phyloP scores from a whole-genome alignment of 257 asterid species.

The Rauvolfia tetraphylla region DNA sequence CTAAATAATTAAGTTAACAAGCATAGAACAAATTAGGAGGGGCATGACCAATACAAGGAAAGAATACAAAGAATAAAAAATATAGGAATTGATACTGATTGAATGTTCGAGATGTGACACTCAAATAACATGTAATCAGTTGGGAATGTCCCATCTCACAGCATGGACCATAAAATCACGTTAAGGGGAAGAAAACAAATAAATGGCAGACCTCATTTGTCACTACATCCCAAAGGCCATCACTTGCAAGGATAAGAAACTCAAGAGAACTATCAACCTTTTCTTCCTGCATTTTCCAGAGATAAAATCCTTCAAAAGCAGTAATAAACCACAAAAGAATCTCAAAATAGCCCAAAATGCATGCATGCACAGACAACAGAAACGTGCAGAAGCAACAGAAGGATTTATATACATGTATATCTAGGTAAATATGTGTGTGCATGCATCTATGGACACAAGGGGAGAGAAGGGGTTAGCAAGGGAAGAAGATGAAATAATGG shows the following conservation, averaged over 20 bases:
- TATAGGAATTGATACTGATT: neutral
- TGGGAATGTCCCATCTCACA: neutral
- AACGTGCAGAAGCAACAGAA: neutral
- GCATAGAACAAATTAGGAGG: neutral
- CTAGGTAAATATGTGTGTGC: neutral
- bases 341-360: neutral
- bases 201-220: slow-evolving; percentile 58
- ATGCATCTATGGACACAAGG: too few species aligned
- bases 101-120: neutral
- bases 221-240: slow-evolving; percentile 64
- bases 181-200: neutral
- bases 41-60: too few species aligned
- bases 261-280: slow-evolving; percentile 77
- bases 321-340: neutral
- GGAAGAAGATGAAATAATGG: neutral
- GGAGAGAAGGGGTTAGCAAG: neutral
- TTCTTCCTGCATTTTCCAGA: slow-evolving; percentile 49
- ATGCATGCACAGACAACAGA: neutral
- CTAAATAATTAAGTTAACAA: slow-evolving; percentile 27
- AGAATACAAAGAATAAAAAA: neutral
- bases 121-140: neutral
- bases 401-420: neutral
- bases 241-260: slow-evolving; percentile 51
- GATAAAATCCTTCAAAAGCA: neutral
- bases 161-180: neutral